Percentiles rank a stretch among this genome's conserved stretches.
Evolutionary conservation across 495 filamentous ascomycete species (phyloP).

Genomic region (Penicillium goetzii): DNA sequence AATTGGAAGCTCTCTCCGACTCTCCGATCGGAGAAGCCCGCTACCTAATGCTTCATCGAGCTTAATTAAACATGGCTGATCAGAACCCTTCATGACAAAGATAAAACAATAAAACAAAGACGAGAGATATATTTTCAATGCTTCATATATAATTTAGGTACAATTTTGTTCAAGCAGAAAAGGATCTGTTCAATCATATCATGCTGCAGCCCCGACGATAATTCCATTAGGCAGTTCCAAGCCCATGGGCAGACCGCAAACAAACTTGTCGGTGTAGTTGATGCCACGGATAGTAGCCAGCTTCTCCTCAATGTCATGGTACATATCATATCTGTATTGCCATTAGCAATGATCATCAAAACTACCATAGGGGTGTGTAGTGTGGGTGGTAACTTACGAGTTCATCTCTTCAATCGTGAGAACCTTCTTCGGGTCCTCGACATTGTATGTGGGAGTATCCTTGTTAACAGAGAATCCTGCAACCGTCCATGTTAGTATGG

Average conservation of each 20-base stretch:
- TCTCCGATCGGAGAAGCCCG: background rate
- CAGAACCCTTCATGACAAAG: background rate
- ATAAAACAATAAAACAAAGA: background rate
- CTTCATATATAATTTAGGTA: slow-evolving; percentile 3
- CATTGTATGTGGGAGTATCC: slow-evolving; percentile 46
- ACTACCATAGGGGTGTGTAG: background rate
- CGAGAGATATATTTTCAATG: background rate
- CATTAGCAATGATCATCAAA: slow-evolving; percentile 12
- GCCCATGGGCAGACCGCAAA: slow-evolving; percentile 44
- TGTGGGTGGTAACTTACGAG: slow-evolving; percentile 35
- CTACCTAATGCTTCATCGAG: background rate
- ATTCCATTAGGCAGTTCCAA: slow-evolving; percentile 44
- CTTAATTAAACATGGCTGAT: background rate
- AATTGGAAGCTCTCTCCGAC: no score
- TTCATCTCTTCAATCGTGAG: slow-evolving; percentile 60
- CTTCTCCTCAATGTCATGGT: slow-evolving; percentile 48
- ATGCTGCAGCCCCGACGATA: slow-evolving; percentile 27
- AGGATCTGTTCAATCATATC: background rate
- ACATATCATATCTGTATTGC: slow-evolving; percentile 51
- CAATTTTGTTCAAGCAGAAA: background rate
- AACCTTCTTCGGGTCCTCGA: slow-evolving; percentile 50
- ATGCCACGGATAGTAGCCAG: slow-evolving; percentile 31
- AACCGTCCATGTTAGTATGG: slow-evolving; percentile 3
- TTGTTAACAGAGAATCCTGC: slow-evolving; percentile 53
- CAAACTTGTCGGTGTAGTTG: slow-evolving; percentile 32